Evolutionary conservation across 352 stramenopile species (phyloP).

Genomic region (Chrysophaeum taylorii): DNA sequence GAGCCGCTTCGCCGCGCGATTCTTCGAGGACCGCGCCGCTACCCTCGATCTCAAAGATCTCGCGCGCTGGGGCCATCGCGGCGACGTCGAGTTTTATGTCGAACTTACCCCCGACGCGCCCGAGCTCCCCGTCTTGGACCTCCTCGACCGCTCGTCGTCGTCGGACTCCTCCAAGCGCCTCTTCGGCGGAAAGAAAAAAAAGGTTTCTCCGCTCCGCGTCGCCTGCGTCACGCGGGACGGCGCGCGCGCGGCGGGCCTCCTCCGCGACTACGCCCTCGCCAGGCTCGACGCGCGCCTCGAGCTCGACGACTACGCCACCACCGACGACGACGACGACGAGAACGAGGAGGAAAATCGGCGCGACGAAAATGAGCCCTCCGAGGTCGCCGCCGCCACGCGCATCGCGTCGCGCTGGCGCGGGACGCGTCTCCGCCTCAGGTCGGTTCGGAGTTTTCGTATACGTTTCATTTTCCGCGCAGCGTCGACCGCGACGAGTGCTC

Average conservation of each 20-base stretch:
- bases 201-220: not conserved
- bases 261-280: not conserved
- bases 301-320: not conserved
- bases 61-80: not conserved
- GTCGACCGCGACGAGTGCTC: not conserved
- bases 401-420: not conserved
- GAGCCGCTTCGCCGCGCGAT: not conserved
- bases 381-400: not conserved
- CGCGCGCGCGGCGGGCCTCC: not conserved
- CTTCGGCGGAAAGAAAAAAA: no score
- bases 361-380: not conserved
- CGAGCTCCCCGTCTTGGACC: not conserved
- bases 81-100: not conserved
- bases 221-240: not conserved
- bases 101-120: not conserved
- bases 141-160: no score
- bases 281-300: not conserved
- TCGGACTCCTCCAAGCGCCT: no score
- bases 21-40: not conserved
- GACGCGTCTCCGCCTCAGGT: not conserved
- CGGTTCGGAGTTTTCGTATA: no score
- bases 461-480: no score
- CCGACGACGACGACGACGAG: not conserved
- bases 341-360: not conserved
- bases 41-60: not conserved